phyloP scores from a whole-genome alignment of 495 filamentous ascomycete species.

The Peziza echinospora region DNA sequence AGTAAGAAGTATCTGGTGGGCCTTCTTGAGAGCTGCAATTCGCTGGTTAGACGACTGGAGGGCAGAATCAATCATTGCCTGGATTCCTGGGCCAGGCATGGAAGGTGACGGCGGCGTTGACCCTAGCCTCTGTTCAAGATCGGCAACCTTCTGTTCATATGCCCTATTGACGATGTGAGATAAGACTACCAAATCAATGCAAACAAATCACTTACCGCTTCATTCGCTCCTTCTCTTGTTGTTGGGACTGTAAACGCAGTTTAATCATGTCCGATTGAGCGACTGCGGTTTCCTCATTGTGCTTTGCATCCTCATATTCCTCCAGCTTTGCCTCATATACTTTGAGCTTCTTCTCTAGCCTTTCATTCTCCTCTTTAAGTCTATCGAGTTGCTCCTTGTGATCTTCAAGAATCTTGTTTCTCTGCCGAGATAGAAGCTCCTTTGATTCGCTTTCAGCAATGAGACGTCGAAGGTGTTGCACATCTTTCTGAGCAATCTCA shows the following conservation, averaged over 20 bases:
- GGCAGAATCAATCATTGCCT: slow-evolving; percentile 29
- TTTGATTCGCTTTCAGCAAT: slow-evolving; percentile 39
- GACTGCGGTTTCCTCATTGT: slow-evolving; percentile 30
- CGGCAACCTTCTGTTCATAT: slow-evolving; percentile 24
- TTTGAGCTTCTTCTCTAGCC: slow-evolving; percentile 32
- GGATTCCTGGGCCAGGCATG: slow-evolving; percentile 18
- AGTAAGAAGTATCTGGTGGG: slow-evolving; percentile 21
- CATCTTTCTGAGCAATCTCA: slow-evolving; percentile 28
- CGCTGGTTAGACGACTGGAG: slow-evolving; percentile 24
- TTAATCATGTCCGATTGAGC: slow-evolving; percentile 30
- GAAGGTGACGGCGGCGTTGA: slow-evolving; percentile 16
- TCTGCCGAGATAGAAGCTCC: slow-evolving; percentile 35
- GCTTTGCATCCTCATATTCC: slow-evolving; percentile 29
- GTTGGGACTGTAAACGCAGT: slow-evolving; percentile 28
- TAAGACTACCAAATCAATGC: slow-evolving; percentile 16
- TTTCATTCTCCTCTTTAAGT: slow-evolving; percentile 33
- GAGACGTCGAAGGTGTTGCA: slow-evolving; percentile 32
- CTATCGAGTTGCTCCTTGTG: slow-evolving; percentile 38
- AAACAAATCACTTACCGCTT: slow-evolving; percentile 14
- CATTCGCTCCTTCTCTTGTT: slow-evolving; percentile 29
- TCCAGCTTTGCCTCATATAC: slow-evolving; percentile 35
- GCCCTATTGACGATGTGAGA: slow-evolving; percentile 23
- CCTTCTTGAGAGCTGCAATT: slow-evolving; percentile 25
- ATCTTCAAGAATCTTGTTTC: slow-evolving; percentile 34
- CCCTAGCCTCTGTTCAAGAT: slow-evolving; percentile 23